Evolutionary conservation across 352 stramenopile genomes (phyloP), one percentile per base, ranked within the genome.

Genomic region (Aphanomyces stellatus): DNA sequence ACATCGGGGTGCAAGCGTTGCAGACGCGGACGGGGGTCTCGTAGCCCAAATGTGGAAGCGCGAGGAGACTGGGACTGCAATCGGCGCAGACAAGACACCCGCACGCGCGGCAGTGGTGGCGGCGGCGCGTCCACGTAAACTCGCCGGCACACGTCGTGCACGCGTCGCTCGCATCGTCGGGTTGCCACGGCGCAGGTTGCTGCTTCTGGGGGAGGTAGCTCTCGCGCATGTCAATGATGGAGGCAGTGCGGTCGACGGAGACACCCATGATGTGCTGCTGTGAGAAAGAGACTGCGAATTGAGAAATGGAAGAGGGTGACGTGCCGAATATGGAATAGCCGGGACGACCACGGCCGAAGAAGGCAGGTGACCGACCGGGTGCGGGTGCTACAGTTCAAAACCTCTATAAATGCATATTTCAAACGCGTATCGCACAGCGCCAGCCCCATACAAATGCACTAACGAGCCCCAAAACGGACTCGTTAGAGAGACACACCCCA

Each of bases 61-160:
- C 65, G 35, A 77, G 72, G 30, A 65, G 80, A 70, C 79, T 87
- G 13, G 82, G 85, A 27, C 75, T 87, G 75, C 85, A 93, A 24
- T 85, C 76, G 35, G 65, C 78, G 64, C 85, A 93, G 13, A 93
- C 85, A 15, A 93, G 78, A 63, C 90, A 79, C 5, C 82, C 82
- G 56, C 85, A 93, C 0, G 82, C 82, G 55, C 62, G 80, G 74
- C 85, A 93, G 74, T 90, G 83, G 74, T 93, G 84, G 62, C 82
- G 84, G 40, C 82, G 82, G 10, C 79, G 77, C 37, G 69, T 77
- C 76, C 80, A 90, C 59, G 81, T 88, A 76, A 92, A 92, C 53
- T 77, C 64, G 56, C 79, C 72, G 46, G 78, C 72, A 69, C 84
- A 92, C 72, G 79, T 84, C 24, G 86, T 71, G 53, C 84, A 92